Base-by-base conservation (phyloP, 2,329 filamentous ascomycete species). In the Zymoseptoria crescenta region DNA sequence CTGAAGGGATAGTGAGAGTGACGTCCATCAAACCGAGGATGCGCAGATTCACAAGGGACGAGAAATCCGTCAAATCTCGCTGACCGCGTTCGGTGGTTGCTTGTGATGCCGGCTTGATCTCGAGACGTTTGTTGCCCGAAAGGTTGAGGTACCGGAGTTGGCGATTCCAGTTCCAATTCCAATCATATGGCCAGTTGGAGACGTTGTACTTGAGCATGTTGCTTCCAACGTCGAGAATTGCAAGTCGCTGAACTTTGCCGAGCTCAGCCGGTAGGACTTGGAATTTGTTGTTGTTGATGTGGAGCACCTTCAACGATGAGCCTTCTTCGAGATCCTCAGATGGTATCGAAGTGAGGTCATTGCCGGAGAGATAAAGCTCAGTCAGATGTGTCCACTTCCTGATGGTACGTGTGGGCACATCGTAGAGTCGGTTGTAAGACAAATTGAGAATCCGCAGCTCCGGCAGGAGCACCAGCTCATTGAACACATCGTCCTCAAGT, bases 111-210 rank as follows among this genome's bases (percentile, higher is more conserved):
- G 84, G 84, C 69, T 86, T 87, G 77, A 99, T 97, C 74, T 99
- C 94, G 35, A 99, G 77, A 55, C 93, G 86, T 74, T 96, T 96
- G 77, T 99, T 99, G 55, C 94, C 94, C 0, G 93, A 97, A 70
- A 99, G 80, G 70, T 97, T 99, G 63, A 99, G 86, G 70, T 95
- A 99, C 63, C 92, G 88, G 65, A 99, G 78, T 68, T 96, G 95
- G 54, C 89, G 90, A 69, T 99, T 99, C 81, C 94, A 89, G 70
- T 97, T 97, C 94, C 94, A 99, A 69, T 99, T 99, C 94, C 94
- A 99, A 72, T 99, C 94, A 72, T 99, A 99, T 0, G 93, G 94
- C 81, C 96, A 96, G 70, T 99, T 99, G 29, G 91, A 94, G 53
- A 99, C 95, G 72, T 99, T 99, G 81, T 99, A 99, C 74, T 97